Conservation (phyloP, 192 early-diverging fungal species). For the Haplosporangium gracile region DNA sequence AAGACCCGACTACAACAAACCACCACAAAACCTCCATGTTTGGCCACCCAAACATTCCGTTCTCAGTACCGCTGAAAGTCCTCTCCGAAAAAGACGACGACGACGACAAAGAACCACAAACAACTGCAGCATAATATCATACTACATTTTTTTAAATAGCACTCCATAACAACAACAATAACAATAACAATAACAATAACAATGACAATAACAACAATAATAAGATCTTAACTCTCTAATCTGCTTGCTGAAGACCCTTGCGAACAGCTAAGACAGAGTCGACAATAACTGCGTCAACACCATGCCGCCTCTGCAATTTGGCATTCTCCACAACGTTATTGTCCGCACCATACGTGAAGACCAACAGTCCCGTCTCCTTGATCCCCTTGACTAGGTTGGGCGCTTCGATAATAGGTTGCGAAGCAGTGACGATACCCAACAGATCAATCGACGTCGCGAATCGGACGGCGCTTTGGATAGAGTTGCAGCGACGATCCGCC, state of each 20-base stretch:
- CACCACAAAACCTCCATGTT: background rate
- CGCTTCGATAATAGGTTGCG: slow-evolving; percentile 80
- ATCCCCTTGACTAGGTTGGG: slow-evolving; percentile 79
- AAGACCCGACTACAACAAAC: background rate
- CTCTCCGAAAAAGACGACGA: background rate
- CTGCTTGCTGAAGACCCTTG: slow-evolving; percentile 55
- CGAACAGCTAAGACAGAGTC: slow-evolving; percentile 72
- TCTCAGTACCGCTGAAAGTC: background rate
- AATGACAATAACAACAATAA: too few relatives aligned
- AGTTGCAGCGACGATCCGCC: slow-evolving; percentile 86
- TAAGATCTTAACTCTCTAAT: background rate
- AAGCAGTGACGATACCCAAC: slow-evolving; percentile 85
- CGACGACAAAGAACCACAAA: background rate
- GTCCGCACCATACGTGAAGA: slow-evolving; percentile 87
- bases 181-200: background rate
- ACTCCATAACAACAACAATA: background rate
- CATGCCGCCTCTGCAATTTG: slow-evolving; percentile 78
- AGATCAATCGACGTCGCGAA: slow-evolving; percentile 81
- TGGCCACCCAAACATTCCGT: background rate
- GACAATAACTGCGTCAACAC: slow-evolving; percentile 91
- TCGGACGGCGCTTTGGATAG: slow-evolving; percentile 80
- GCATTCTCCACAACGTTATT: slow-evolving; percentile 83
- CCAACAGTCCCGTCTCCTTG: slow-evolving; percentile 74
- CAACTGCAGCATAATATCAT: background rate
- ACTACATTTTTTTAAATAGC: background rate